Conservation (phyloP, 495 filamentous ascomycete species). For the Trichodelitschia bisporula region DNA sequence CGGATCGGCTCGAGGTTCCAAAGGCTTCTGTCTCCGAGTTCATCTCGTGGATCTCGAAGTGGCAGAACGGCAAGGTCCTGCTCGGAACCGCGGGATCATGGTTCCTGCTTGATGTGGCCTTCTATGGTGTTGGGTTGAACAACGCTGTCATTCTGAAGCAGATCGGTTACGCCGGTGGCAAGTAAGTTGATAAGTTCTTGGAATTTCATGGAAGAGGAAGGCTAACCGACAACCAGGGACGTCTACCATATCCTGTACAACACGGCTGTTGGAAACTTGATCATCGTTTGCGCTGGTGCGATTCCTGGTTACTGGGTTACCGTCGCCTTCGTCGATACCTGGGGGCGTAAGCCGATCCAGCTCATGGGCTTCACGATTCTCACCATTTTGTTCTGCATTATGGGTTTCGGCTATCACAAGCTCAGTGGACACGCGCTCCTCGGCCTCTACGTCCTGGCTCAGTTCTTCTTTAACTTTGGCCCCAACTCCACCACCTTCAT, state of each 20-base stretch:
- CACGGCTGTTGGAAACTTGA: slow-evolving; percentile 47
- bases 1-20: slow-evolving; percentile 23
- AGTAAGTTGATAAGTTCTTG: too few relatives aligned
- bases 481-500: slow-evolving; percentile 83
- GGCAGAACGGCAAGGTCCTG: slow-evolving; percentile 41
- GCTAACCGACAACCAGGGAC: too few relatives aligned
- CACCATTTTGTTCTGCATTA: slow-evolving; percentile 50
- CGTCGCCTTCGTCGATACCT: slow-evolving; percentile 38
- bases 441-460: slow-evolving; percentile 13
- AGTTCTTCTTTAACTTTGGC: slow-evolving; percentile 22
- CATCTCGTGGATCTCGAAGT: slow-evolving; percentile 32
- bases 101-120: slow-evolving; percentile 57
- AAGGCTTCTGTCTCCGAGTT: slow-evolving; percentile 48
- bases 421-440: slow-evolving; percentile 10
- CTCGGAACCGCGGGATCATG: slow-evolving; percentile 58
- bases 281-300: slow-evolving; percentile 47
- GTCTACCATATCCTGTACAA: slow-evolving; percentile 42
- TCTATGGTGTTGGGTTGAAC: slow-evolving; percentile 62
- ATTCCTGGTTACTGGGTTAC: slow-evolving; percentile 62
- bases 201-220: too few relatives aligned
- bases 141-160: slow-evolving; percentile 39
- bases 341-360: slow-evolving; percentile 65
- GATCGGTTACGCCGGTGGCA: slow-evolving; percentile 38
- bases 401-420: slow-evolving; percentile 45
- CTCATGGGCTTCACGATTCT: slow-evolving; percentile 49